These are phyloP conservation scores for Apiospora aurea DNA, from an alignment of 2,329 filamentous ascomycete genomes.

Conservation along the genomic window DNA sequence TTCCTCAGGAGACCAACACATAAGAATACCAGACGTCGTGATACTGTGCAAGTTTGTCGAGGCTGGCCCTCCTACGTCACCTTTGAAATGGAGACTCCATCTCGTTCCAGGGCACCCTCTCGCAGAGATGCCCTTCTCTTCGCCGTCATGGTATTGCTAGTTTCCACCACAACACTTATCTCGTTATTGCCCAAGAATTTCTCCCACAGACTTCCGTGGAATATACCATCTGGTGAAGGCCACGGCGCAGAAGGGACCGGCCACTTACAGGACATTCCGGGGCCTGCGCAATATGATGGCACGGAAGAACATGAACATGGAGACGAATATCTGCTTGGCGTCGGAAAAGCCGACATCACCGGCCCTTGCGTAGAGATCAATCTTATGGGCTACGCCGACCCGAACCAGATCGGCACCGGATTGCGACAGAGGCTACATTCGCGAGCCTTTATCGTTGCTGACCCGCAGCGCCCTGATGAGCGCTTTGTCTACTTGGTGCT, in stretches of 20 bases:
- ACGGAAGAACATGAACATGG: constrained; percentile 15
- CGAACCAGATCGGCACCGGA: constrained; percentile 82
- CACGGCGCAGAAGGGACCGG: background rate
- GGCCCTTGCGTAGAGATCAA: constrained; percentile 87
- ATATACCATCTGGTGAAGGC: background rate
- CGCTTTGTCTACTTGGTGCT: constrained; percentile 88
- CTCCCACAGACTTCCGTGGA: constrained; percentile 23
- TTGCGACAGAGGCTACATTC: constrained; percentile 88
- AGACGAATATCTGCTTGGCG: constrained; percentile 60
- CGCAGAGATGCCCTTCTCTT: background rate
- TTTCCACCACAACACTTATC: constrained; percentile 23
- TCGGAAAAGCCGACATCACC: constrained; percentile 66
- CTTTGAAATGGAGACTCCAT: background rate
- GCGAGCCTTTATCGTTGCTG: constrained; percentile 85
- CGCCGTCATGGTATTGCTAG: constrained; percentile 12
- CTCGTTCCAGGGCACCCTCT: background rate
- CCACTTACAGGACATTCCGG: background rate
- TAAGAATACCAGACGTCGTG: background rate
- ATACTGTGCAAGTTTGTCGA: constrained; percentile 8
- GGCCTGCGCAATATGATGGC: background rate
- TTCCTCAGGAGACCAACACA: background rate
- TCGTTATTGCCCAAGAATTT: constrained; percentile 14
- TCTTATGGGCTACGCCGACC: constrained; percentile 89
- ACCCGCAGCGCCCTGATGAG: constrained; percentile 68
- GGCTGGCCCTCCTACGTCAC: constrained; percentile 25